Base-by-base conservation (phyloP, 164 flowering plant genomes). In the Kalanchoe fedtschenkoi region DNA sequence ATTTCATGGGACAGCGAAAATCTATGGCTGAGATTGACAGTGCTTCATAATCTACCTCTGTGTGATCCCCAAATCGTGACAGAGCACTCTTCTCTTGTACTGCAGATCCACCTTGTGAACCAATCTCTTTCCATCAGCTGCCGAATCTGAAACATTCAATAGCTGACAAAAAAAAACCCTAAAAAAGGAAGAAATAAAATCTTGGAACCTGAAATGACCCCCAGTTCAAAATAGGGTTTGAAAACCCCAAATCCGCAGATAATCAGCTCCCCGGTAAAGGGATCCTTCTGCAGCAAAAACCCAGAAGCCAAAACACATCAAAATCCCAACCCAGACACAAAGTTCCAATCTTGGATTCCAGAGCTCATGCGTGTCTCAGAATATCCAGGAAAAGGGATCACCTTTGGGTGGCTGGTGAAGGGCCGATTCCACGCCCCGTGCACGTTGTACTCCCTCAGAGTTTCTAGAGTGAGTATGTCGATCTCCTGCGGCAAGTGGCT, bases 341-440 rank as follows among this genome's bases (percentile, higher is more conserved):
- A 1, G 8, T 24, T 15, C n/a, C n/a, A 42, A 13, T 42, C 17
- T 19, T 53, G 28, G 57, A 51, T 51, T 10, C 24, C 10, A 22
- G 6, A n/a, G 24, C 8, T 62, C 38, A 11, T 60, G 35, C 33
- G 53, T 34, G 34, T 4, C 38, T 2, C 16, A 34, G 35, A 44
- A 30, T 10, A 22, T 39, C 30, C 1, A 47, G 29, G 4, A 43
- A 16, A 5, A 43, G 46, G 46, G 44, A 7, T 11, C 33, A 83
- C 91, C 87, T 86, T 86, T 2, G 87, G 85, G 59, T 83, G 88
- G 66, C 83, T 74, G 8, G 81, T 79, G 60, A 83, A 83, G 39
- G 91, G 80, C 21, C 86, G 68, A 53, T 69, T 62, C 87, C 88
- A 80, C 29, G 71, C 62, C 55, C 78, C 83, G 61, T 65, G 63